Evolutionary conservation across 2,329 filamentous ascomycete species (phyloP), one percentile per base, ranked within the genome.

Genomic region (Penicillium sp.): DNA sequence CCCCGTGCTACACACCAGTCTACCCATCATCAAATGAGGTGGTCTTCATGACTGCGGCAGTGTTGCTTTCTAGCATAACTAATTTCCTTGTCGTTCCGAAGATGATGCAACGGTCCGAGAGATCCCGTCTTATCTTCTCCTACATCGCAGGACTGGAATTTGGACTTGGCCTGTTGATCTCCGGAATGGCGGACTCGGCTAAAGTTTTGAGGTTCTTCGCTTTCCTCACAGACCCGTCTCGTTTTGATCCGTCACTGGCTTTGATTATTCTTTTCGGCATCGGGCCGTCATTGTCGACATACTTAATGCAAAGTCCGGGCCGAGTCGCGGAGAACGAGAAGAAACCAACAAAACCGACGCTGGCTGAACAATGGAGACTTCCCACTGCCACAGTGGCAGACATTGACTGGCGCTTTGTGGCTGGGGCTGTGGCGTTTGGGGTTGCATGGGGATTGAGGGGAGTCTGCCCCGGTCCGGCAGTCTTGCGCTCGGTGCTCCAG

Each of bases 191-290:
- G 0, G 69, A 77, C 26, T 73, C 79, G 0, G 66, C 68, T 0
- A 82, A 82, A 60, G 77, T 81, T 2, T 63, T 78, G 15, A 68
- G 76, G 0, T 82, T 82, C 63, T 78, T 82, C 45, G 70, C 70
- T 28, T 65, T 76, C 45, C 67, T 73, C 16, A 73, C 76, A 6
- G 72, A 78, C 6, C 59, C 67, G 2, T 62, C 74, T 31, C 69
- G 69, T 4, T 80, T 78, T 64, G 80, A 82, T 60, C 80, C 80
- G 0, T 81, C 78, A 0, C 68, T 82, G 23, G 70, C 67, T 0
- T 64, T 81, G 21, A 67, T 82, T 1, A 74, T 81, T 12, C 49
- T 80, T 18, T 79, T 80, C 57, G 80, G 72, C 2, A 72, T 81
- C 5, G 60, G 78, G 0, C 79, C 79, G 2, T 77, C 74, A 45